Percentiles rank a stretch among this genome's conserved stretches.
These are phyloP conservation scores for Bigelowiella natans DNA, from an alignment of 78 protist species.

Conservation along the genomic window DNA sequence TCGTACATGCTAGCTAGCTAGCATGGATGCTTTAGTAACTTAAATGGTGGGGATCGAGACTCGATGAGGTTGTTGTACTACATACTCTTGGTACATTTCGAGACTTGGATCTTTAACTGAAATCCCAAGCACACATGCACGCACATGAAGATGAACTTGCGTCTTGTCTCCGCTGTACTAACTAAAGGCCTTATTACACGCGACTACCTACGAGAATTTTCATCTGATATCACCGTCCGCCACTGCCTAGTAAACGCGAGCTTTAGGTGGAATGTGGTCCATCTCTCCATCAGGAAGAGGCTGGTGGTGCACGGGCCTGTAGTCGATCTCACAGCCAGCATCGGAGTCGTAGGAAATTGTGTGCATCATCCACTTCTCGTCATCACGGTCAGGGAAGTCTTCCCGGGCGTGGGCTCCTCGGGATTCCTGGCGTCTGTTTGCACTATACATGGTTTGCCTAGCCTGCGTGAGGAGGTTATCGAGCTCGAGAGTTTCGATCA, in stretches of 20 bases:
- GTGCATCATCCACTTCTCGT: constrained; percentile 92
- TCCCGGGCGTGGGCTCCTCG: constrained; percentile 99
- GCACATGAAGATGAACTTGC: too few relatives aligned
- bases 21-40: too few relatives aligned
- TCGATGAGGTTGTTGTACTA: too few relatives aligned
- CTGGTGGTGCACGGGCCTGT: constrained; percentile 50
- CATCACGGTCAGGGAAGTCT: constrained; percentile 81
- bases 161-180: too few relatives aligned
- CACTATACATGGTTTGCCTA: constrained; percentile 25
- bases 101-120: too few relatives aligned
- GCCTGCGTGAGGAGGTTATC: constrained; percentile 73
- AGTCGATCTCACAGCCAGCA: constrained; percentile 42
- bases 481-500: constrained; percentile 91
- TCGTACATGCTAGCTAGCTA: too few relatives aligned
- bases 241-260: constrained; percentile 36
- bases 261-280: constrained; percentile 13
- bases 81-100: too few relatives aligned
- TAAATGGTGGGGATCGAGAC: too few relatives aligned
- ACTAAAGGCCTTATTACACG: too few relatives aligned
- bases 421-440: constrained; percentile 87
- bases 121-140: too few relatives aligned
- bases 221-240: too few relatives aligned
- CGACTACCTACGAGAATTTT: too few relatives aligned
- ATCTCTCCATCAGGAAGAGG: constrained; percentile 36
- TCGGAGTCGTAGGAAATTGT: constrained; percentile 69